A percentile compares a stretch with the other conserved stretches of the same genome.
These are phyloP conservation scores for Plasmodium reichenowi DNA, from an alignment of 169 alveolate genomes.

Conservation along the genomic window DNA sequence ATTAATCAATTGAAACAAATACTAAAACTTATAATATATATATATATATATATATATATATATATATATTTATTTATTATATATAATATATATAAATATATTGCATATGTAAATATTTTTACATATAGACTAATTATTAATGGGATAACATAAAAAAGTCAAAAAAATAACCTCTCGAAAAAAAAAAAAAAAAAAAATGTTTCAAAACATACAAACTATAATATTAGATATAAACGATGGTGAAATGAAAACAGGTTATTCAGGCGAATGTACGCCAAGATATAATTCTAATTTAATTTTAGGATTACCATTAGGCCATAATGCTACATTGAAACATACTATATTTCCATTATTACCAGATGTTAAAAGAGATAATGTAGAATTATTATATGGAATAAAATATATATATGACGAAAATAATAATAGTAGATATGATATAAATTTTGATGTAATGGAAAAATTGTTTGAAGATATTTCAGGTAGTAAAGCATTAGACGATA, in stretches of 20 bases:
- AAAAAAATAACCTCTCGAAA: background rate
- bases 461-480: constrained; percentile 82
- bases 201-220: constrained; percentile 77
- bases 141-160: background rate
- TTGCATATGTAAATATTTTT: background rate
- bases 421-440: constrained; percentile 53
- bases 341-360: constrained; percentile 84
- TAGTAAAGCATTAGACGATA: constrained; percentile 82
- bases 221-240: constrained; percentile 84
- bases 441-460: constrained; percentile 80
- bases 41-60: no score
- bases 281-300: constrained; percentile 79
- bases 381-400: constrained; percentile 79
- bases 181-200: constrained; percentile 38
- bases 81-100: no score
- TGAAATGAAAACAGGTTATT: constrained; percentile 80
- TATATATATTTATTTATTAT: background rate
- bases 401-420: constrained; percentile 79
- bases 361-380: constrained; percentile 82
- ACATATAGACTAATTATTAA: background rate
- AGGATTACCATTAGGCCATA: constrained; percentile 79
- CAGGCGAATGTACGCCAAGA: constrained; percentile 83
- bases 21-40: no score
- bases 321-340: constrained; percentile 82
- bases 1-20: no score